Percentiles rank a stretch among this genome's conserved stretches.
Evolutionary conservation across 257 asterid species (phyloP).

Genomic region (Anisodus tanguticus): DNA sequence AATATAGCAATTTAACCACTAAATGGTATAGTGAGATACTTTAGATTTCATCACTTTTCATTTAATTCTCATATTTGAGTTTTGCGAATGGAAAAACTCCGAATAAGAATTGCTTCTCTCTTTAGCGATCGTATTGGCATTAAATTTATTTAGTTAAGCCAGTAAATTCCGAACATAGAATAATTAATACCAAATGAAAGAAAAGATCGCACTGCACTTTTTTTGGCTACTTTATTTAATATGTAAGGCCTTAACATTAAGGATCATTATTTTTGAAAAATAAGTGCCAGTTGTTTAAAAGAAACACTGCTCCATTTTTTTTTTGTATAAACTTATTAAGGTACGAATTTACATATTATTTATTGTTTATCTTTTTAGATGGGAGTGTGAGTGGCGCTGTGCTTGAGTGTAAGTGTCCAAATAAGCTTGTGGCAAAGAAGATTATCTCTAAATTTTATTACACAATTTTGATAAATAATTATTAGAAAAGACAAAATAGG

Average conservation of each 20-base stretch:
- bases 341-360: background rate
- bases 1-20: too few species aligned
- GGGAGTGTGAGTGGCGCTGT: background rate
- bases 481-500: too few species aligned
- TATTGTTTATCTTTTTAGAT: too few species aligned
- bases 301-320: background rate
- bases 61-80: fast-evolving
- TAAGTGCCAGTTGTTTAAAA: background rate
- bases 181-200: too few species aligned
- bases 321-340: background rate
- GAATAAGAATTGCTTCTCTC: background rate
- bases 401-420: background rate
- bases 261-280: background rate
- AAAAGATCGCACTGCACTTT: background rate
- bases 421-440: background rate
- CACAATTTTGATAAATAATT: background rate
- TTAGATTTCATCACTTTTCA: background rate
- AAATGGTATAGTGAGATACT: background rate
- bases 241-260: background rate
- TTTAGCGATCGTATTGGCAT: background rate
- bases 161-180: background rate
- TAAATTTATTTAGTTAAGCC: background rate
- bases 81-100: background rate
- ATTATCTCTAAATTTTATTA: background rate
- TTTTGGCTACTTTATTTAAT: background rate